Conservation (phyloP, 495 filamentous ascomycete species). For the Penicillium canariense region DNA sequence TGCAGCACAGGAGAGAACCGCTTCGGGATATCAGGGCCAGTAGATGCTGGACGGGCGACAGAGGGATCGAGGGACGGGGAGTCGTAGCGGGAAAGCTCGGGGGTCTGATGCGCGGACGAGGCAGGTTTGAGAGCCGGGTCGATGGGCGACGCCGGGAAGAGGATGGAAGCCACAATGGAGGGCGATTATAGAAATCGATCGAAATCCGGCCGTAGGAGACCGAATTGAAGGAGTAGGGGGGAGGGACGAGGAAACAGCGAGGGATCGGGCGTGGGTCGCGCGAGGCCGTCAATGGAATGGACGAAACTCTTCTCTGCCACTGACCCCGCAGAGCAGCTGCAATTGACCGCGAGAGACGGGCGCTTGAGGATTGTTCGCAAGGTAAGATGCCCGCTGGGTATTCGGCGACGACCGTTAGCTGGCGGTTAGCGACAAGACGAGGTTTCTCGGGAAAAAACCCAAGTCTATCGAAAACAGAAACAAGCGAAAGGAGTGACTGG, state of each 20-base stretch:
- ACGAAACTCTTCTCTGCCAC: not conserved
- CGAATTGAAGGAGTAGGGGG: constrained; percentile 31
- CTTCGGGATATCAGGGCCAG: constrained; percentile 10
- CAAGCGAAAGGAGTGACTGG: constrained; percentile 9
- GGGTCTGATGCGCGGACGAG: constrained; percentile 40
- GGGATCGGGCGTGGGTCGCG: not conserved
- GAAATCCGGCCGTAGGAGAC: constrained; percentile 39
- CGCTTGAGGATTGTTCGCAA: not conserved
- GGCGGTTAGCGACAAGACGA: not conserved
- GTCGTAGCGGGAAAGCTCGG: constrained; percentile 38
- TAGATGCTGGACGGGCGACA: constrained; percentile 23
- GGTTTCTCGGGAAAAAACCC: not conserved
- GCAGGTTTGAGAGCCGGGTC: constrained; percentile 49
- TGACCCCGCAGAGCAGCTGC: not conserved
- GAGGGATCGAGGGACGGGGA: constrained; percentile 18
- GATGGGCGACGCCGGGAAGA: constrained; percentile 59
- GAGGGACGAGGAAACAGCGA: not conserved
- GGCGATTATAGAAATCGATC: constrained; percentile 32
- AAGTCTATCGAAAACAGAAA: not conserved
- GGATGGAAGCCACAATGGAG: constrained; percentile 50
- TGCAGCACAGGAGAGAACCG: constrained; percentile 19
- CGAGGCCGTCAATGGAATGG: not conserved
- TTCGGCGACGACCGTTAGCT: not conserved
- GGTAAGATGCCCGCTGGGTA: not conserved
- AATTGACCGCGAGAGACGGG: not conserved